Conservation (phyloP, 163 green algal genomes). For the Scenedesmus sp. region DNA sequence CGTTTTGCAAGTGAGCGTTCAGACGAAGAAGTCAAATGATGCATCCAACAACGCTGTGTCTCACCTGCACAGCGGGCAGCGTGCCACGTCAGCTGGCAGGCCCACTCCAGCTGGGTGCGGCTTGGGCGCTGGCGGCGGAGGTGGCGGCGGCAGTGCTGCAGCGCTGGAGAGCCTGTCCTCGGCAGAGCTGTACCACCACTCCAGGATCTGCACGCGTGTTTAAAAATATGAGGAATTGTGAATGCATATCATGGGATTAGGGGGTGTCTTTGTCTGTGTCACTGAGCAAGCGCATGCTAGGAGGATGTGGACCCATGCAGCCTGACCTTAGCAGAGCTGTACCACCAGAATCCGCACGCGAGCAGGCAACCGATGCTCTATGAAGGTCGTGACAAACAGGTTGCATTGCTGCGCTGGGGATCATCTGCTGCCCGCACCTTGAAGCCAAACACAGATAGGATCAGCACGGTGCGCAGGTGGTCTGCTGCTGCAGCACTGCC, state of each 20-base stretch:
- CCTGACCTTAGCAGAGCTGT: too few species aligned
- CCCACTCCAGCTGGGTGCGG: slow-evolving; percentile 71
- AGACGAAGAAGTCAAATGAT: too few species aligned
- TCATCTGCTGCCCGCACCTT: slow-evolving; percentile 70
- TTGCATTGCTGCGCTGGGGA: too few species aligned
- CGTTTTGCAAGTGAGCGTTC: not conserved
- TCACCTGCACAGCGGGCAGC: slow-evolving; percentile 89
- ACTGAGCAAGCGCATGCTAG: too few species aligned
- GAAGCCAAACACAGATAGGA: slow-evolving; percentile 92
- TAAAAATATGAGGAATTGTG: too few species aligned
- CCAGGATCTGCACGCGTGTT: slow-evolving; percentile 78
- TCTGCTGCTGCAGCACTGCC: slow-evolving; percentile 69
- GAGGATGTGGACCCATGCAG: too few species aligned
- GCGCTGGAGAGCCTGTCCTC: slow-evolving; percentile 75
- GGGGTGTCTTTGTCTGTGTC: too few species aligned
- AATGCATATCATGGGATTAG: too few species aligned
- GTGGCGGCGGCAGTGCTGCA: slow-evolving; percentile 74
- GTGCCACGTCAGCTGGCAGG: slow-evolving; percentile 76
- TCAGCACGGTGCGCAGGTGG: slow-evolving; percentile 81
- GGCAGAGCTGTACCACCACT: slow-evolving; percentile 97
- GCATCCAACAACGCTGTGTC: not conserved
- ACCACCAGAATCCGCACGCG: too few species aligned
- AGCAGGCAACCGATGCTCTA: too few species aligned
- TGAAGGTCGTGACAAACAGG: not conserved
- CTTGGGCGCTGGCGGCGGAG: slow-evolving; percentile 74